Evolutionary conservation across 2,329 filamentous ascomycete genomes (phyloP).

Genomic region (Colletotrichum higginsianum): DNA sequence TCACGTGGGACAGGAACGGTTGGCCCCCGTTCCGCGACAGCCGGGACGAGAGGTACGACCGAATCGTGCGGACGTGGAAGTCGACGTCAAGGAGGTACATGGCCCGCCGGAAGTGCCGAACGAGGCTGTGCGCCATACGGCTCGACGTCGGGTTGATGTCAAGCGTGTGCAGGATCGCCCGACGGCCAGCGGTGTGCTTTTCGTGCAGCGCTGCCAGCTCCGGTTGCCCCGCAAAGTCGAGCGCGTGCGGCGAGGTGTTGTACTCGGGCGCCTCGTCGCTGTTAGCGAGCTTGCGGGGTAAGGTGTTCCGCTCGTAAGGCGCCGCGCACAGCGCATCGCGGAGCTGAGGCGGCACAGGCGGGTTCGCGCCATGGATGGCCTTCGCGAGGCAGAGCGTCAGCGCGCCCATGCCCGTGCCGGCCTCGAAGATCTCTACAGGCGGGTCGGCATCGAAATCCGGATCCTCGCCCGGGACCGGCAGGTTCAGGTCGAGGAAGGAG

Average conservation of each 20-base stretch:
- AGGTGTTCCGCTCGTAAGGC: constrained; percentile 36
- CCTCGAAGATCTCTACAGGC: constrained; percentile 83
- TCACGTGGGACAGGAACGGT: constrained; percentile 79
- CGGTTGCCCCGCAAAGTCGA: constrained; percentile 42
- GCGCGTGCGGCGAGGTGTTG: constrained; percentile 35
- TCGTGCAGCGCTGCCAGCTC: constrained; percentile 55
- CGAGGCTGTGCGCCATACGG: constrained; percentile 73
- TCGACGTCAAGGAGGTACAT: constrained; percentile 80
- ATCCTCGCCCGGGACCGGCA: constrained; percentile 57
- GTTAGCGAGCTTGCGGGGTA: constrained; percentile 31
- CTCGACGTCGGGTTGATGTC: constrained; percentile 77
- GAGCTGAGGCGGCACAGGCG: constrained; percentile 61
- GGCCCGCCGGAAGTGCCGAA: constrained; percentile 77
- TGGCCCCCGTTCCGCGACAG: constrained; percentile 56
- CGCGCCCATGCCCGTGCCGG: constrained; percentile 87
- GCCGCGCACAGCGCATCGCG: constrained; percentile 48
- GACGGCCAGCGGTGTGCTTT: constrained; percentile 65
- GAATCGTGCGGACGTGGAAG: constrained; percentile 79
- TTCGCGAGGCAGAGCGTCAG: constrained; percentile 82
- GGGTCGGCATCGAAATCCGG: constrained; percentile 52
- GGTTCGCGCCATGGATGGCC: constrained; percentile 82
- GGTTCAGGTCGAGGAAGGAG: constrained; percentile 82
- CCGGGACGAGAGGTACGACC: constrained; percentile 73
- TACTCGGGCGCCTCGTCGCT: constrained; percentile 39
- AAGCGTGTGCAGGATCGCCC: constrained; percentile 82